phyloP scores from a whole-genome alignment of 2,329 filamentous ascomycete species.

The Curvularia verruculosa region DNA sequence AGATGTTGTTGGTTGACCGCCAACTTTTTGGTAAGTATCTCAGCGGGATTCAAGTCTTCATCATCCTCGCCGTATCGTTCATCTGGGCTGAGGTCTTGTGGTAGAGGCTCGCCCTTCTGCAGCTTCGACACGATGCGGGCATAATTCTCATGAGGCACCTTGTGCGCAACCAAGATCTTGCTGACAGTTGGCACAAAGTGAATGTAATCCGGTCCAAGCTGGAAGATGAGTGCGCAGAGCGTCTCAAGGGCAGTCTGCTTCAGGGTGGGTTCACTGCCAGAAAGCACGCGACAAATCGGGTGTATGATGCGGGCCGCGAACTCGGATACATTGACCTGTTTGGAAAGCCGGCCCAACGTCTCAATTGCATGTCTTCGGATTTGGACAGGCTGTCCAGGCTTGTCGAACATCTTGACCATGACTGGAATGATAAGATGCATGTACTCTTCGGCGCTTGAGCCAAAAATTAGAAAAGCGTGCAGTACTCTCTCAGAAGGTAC shows the following conservation, averaged over 20 bases:
- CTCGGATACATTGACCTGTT: conserved; percentile 96
- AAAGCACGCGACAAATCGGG: conserved; percentile 82
- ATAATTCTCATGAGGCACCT: conserved; percentile 89
- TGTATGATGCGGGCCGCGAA: conserved; percentile 97
- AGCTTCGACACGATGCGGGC: conserved; percentile 90
- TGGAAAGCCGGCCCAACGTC: conserved; percentile 89
- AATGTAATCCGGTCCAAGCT: conserved; percentile 91
- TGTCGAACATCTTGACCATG: conserved; percentile 93
- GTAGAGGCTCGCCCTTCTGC: conserved; percentile 92
- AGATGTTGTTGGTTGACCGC: conserved; percentile 98
- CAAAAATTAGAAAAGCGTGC: conserved; percentile 94
- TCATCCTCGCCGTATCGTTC: conserved; percentile 77
- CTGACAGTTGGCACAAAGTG: conserved; percentile 94
- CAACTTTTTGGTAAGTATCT: conserved; percentile 89
- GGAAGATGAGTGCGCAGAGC: conserved; percentile 91
- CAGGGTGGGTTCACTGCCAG: conserved; percentile 72
- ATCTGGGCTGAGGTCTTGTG: conserved; percentile 89
- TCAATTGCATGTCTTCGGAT: conserved; percentile 91
- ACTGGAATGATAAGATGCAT: conserved; percentile 99
- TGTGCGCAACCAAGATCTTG: conserved; percentile 77
- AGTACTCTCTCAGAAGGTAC: conserved; percentile 86
- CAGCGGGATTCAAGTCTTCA: conserved; percentile 81
- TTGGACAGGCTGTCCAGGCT: conserved; percentile 76
- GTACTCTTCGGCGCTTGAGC: conserved; percentile 94
- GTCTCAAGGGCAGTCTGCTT: conserved; percentile 88